Evolutionary conservation across 768 basidiomycete genomes (phyloP).

Genomic region (Neoboletus brunneissimus): DNA sequence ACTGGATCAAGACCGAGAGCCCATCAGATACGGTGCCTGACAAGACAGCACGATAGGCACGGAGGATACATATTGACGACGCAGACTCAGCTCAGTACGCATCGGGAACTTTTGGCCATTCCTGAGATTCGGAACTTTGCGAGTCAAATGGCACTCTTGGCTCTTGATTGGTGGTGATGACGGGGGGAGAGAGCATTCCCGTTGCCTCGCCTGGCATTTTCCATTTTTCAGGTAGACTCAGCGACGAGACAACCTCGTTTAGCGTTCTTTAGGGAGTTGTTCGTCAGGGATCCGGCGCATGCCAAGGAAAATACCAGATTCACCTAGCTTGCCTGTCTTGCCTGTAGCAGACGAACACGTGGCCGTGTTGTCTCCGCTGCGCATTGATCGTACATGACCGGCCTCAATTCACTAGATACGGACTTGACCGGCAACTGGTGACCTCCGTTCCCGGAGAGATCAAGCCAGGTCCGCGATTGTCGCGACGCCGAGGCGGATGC

Average conservation of each 20-base stretch:
- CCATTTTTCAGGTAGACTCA: neutral
- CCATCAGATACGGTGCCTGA: constrained; percentile 7
- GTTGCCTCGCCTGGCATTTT: neutral
- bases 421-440: neutral
- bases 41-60: neutral
- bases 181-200: neutral
- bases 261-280: too few relatives aligned
- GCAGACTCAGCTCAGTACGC: neutral
- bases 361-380: neutral
- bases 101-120: neutral
- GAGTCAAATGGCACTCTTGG: too few relatives aligned
- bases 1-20: neutral
- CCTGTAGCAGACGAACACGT: neutral
- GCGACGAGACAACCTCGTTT: neutral
- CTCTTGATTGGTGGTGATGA: neutral
- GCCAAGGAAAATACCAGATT: too few relatives aligned
- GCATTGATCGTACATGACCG: neutral
- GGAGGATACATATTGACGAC: neutral
- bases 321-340: neutral
- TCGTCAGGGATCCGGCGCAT: neutral
- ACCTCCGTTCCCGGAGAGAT: neutral
- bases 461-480: neutral
- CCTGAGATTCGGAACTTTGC: neutral
- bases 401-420: neutral
- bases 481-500: neutral